These are phyloP conservation scores for Lunasporangiospora selenospora DNA, from an alignment of 192 early-diverging fungal genomes.

Conservation along the genomic window DNA sequence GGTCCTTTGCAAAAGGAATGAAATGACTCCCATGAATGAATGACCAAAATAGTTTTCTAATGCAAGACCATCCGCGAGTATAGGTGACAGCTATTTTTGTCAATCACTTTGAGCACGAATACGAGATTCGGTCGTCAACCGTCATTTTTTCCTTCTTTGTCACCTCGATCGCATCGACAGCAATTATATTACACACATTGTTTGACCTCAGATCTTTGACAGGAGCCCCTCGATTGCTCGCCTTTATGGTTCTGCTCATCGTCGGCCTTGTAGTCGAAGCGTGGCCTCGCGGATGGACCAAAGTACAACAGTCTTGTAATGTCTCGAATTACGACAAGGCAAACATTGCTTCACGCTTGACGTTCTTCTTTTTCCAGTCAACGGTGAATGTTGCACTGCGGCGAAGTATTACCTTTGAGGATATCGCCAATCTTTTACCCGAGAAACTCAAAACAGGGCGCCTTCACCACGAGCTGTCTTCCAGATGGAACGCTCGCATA, in stretches of 20 bases:
- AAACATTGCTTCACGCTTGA: conserved; percentile 8
- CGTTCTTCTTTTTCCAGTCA: conserved; percentile 7
- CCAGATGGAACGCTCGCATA: conserved; percentile 1
- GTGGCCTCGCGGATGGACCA: conserved; percentile 10
- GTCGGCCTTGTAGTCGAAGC: conserved; percentile 6
- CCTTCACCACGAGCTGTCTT: background rate
- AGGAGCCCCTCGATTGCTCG: no score
- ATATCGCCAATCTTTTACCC: conserved; percentile 10
- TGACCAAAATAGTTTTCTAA: no score
- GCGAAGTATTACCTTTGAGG: conserved; percentile 14
- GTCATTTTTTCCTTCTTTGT: conserved; percentile 14
- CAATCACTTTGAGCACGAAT: conserved; percentile 13
- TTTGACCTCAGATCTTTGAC: no score
- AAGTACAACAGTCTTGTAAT: background rate
- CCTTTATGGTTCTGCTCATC: background rate
- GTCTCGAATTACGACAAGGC: conserved; percentile 13
- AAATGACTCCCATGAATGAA: no score
- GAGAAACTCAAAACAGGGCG: background rate
- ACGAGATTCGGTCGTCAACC: conserved; percentile 14
- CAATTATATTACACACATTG: conserved; percentile 1
- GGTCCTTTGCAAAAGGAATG: no score
- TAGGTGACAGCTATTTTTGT: conserved; percentile 3
- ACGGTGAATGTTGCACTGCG: conserved; percentile 4
- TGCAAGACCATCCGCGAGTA: no score
- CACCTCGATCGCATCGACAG: background rate